Base-by-base conservation (phyloP, 2,329 filamentous ascomycete species). In the Paraphoma sp. region DNA sequence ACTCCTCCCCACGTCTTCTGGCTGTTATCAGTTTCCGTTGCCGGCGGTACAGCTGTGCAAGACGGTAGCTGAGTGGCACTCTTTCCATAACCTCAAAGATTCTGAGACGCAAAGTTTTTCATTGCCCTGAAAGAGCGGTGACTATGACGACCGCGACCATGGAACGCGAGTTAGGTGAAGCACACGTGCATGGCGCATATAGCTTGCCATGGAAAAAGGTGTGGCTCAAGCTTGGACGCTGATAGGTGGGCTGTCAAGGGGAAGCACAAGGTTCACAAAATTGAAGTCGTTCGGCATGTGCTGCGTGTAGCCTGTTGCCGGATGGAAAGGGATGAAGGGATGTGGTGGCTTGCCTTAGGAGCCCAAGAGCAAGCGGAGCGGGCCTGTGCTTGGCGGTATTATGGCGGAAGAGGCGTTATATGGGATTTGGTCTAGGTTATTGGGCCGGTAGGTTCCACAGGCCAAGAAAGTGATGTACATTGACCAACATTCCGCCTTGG, bases 401-500 rank as follows among this genome's bases (percentile, higher is more conserved):
- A 53, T 53, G 54, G 66, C 66, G 66, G 60, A 36, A 36, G 33
- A 63, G 45, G 58, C 49, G 36, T 51, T 29, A 55, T 38, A 40
- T 55, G 51, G 23, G 49, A n/a, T 48, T 46, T 49, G 14, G 46
- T 48, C 56, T 42, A 23, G 23, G 23, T 23, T 23, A 68, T 64
- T 62, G 60, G 64, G 57, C 53, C 64, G 58, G 64, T 57, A 56
- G 45, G 61, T 61, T 54, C 56, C 57, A 63, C 63, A 55, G 43
- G 57, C 65, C 62, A 68, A 67, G 62, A 53, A 54, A 43, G 46
- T 44, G 48, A 42, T 50, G 50, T 31, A 60, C 48, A 51, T 45
- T 63, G 57, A 64, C 64, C 56, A 55, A 54, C 57, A 60, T 64
- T 62, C 64, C 64, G 64, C 61, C 64, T 68, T 68, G 62, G 65